Conservation (phyloP, 768 basidiomycete genomes). For the Hydnomerulius pinastri region DNA sequence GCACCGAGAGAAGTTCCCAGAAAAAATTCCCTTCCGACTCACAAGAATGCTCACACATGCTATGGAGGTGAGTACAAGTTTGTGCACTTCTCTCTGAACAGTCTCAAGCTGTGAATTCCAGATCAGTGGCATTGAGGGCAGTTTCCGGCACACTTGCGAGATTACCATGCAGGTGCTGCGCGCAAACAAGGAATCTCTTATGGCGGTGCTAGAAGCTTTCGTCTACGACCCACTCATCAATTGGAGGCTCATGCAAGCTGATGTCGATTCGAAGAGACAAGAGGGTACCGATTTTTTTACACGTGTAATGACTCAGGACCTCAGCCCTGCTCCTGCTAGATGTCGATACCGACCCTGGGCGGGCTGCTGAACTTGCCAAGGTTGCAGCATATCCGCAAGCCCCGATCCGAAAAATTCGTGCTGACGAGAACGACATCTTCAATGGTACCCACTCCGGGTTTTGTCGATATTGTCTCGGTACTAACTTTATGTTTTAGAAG, state of each 20-base stretch:
- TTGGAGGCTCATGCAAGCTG: conserved; percentile 90
- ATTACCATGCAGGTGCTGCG: conserved; percentile 97
- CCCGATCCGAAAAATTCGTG: conserved; percentile 78
- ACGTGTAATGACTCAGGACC: background rate
- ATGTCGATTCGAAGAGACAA: conserved; percentile 68
- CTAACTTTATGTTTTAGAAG: conserved; percentile 28
- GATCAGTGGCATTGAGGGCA: conserved; percentile 98
- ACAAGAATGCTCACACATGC: conserved; percentile 98
- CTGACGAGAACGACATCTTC: conserved; percentile 93
- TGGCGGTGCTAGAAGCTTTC: conserved; percentile 98
- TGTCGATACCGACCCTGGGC: conserved; percentile 50
- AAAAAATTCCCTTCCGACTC: conserved; percentile 96
- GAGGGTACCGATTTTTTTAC: conserved; percentile 52
- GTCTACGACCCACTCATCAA: conserved; percentile 98
- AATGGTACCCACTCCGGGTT: conserved; percentile 68
- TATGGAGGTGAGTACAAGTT: conserved; percentile 79
- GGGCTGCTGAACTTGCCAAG: conserved; percentile 61
- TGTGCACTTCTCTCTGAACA: background rate
- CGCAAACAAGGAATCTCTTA: conserved; percentile 97
- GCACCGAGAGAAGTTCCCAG: conserved; percentile 98
- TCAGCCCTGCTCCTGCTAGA: conserved; percentile 25
- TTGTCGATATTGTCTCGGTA: background rate
- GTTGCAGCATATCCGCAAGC: conserved; percentile 77
- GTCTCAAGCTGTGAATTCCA: conserved; percentile 33
- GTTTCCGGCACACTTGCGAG: conserved; percentile 93